Conservation (phyloP, 2,329 filamentous ascomycete species). For the Arthrobotrys pseudoclavata region DNA sequence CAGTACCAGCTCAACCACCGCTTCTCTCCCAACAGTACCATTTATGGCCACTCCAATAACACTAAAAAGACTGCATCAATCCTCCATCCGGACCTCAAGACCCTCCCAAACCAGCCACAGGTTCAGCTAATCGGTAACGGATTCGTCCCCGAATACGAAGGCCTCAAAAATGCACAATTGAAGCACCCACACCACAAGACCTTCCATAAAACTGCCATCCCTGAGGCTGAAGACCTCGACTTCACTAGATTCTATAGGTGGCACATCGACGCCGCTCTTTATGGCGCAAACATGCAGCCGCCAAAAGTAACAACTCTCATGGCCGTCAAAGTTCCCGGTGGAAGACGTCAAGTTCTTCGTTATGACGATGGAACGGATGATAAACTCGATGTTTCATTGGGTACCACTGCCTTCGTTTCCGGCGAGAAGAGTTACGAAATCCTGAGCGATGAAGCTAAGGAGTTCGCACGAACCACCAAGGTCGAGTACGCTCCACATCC, state of each 20-base stretch:
- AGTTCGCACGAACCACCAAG: slow-evolving; percentile 76
- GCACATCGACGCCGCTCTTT: slow-evolving; percentile 85
- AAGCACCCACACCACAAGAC: slow-evolving; percentile 82
- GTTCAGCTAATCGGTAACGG: slow-evolving; percentile 86
- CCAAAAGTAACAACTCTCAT: slow-evolving; percentile 80
- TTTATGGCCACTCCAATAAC: slow-evolving; percentile 68
- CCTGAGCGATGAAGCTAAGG: slow-evolving; percentile 76
- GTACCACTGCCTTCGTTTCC: slow-evolving; percentile 81
- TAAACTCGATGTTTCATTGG: slow-evolving; percentile 76
- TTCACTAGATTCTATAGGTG: slow-evolving; percentile 78
- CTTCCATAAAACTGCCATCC: slow-evolving; percentile 77
- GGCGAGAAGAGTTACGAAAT: slow-evolving; percentile 79
- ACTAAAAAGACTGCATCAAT: slow-evolving; percentile 73
- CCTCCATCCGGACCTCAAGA: slow-evolving; percentile 83
- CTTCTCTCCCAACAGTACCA: slow-evolving; percentile 76
- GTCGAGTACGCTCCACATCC: slow-evolving; percentile 84
- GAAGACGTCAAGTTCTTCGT: slow-evolving; percentile 75
- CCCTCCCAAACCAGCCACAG: slow-evolving; percentile 79
- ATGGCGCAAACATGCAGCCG: slow-evolving; percentile 75
- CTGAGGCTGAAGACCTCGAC: slow-evolving; percentile 73
- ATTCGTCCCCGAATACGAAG: slow-evolving; percentile 77
- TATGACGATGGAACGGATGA: slow-evolving; percentile 81
- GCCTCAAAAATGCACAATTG: slow-evolving; percentile 76
- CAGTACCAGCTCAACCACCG: slow-evolving; percentile 80
- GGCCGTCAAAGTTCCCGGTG: slow-evolving; percentile 79